Conservation (phyloP, 164 flowering plant genomes). For the Euptelea pleiosperma region DNA sequence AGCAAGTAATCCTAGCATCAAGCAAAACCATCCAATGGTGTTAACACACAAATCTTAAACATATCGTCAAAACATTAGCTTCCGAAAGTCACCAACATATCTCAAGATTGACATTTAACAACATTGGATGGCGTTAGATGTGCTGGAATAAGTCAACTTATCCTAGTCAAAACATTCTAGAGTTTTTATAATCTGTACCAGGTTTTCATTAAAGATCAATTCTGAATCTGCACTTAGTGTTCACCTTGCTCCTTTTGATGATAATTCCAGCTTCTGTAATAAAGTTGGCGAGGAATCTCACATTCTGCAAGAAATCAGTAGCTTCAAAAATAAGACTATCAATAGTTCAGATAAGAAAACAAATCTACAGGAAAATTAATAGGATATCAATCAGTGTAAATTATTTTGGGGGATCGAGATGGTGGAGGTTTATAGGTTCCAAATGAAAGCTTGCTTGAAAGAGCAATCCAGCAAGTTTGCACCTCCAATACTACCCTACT, state of each 20-base stretch:
- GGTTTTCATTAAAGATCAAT: too few relatives aligned
- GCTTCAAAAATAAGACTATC: not conserved
- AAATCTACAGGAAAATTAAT: not conserved
- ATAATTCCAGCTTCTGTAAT: conserved; percentile 86
- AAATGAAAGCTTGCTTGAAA: not conserved
- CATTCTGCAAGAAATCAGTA: conserved; percentile 53
- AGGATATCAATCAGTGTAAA: too few relatives aligned
- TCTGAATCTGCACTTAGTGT: not conserved
- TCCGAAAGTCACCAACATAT: too few relatives aligned
- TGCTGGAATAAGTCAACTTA: not conserved
- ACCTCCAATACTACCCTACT: not conserved
- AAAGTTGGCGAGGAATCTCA: conserved; percentile 84
- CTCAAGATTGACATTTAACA: too few relatives aligned
- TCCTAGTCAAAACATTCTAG: too few relatives aligned
- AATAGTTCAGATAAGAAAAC: not conserved
- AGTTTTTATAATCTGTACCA: too few relatives aligned
- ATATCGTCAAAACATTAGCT: too few relatives aligned
- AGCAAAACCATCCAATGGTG: too few relatives aligned
- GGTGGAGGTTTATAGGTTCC: not conserved
- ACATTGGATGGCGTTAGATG: too few relatives aligned
- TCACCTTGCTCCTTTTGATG: conserved; percentile 76
- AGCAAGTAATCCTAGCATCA: not conserved
- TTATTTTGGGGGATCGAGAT: not conserved
- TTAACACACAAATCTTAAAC: too few relatives aligned
- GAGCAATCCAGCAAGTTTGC: not conserved